A percentile compares a stretch with the other conserved stretches of the same genome.
These are phyloP conservation scores for Rhamnella rubrinervis DNA, from an alignment of 331 rosid species.

Conservation along the genomic window DNA sequence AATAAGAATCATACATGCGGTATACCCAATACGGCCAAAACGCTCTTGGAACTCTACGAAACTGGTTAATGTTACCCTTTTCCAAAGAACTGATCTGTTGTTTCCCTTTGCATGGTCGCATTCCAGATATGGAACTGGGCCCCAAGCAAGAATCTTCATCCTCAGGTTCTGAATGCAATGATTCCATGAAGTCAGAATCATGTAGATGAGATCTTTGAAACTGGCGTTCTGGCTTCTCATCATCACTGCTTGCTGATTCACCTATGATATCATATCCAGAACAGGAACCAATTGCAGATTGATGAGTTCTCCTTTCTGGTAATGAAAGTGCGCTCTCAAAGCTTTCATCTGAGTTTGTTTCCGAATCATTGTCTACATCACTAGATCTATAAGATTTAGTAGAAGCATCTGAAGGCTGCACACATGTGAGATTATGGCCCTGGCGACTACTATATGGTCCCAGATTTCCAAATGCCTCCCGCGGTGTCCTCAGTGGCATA, in stretches of 20 bases:
- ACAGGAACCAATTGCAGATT: constrained; percentile 44
- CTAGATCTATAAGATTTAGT: constrained; percentile 34
- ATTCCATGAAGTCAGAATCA: constrained; percentile 38
- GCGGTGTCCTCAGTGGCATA: constrained; percentile 69
- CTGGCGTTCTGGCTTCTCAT: constrained; percentile 52
- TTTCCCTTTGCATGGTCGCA: constrained; percentile 40
- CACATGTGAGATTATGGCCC: constrained; percentile 18
- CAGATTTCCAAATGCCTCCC: constrained; percentile 63
- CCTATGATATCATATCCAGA: constrained; percentile 38
- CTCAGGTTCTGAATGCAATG: constrained; percentile 39
- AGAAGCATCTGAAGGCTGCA: constrained; percentile 34
- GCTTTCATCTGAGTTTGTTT: constrained; percentile 68
- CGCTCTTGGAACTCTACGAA: neutral
- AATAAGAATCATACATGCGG: constrained; percentile 83
- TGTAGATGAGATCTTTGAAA: constrained; percentile 35
- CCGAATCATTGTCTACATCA: constrained; percentile 49
- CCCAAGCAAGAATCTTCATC: constrained; percentile 41
- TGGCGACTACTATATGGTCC: constrained; percentile 36
- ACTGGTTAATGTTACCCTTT: constrained; percentile 13
- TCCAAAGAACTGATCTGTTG: constrained; percentile 31
- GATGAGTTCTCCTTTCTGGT: constrained; percentile 57
- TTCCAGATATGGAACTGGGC: constrained; percentile 49
- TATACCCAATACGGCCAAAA: constrained; percentile 77
- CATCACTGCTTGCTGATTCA: constrained; percentile 56
- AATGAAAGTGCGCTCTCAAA: constrained; percentile 62